Evolutionary conservation across 139 green algal species (phyloP).

Genomic region (Chlamydomonas sphaeroides): DNA sequence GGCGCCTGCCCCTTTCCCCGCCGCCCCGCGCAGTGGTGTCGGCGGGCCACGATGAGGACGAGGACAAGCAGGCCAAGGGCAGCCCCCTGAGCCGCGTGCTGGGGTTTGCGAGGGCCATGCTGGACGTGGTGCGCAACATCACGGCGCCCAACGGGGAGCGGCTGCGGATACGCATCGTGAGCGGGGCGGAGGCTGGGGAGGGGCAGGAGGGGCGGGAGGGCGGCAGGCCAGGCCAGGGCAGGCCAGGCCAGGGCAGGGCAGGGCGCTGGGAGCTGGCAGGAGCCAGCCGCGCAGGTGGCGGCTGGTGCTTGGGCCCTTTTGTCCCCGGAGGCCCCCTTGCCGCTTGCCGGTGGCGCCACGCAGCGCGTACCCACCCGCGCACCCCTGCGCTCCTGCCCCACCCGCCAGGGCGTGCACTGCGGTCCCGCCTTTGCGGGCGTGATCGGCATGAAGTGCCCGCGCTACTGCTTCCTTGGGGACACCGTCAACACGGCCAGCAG

Average conservation of each 20-base stretch:
- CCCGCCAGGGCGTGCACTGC: conserved; percentile 57
- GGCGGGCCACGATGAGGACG: conserved; percentile 55
- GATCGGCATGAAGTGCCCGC: conserved; percentile 65
- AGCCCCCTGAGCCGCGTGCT: conserved; percentile 53
- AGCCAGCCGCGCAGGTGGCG: no score
- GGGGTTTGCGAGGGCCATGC: conserved; percentile 60
- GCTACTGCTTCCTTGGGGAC: conserved; percentile 65
- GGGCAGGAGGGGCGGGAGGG: not conserved
- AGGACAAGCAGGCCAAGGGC: conserved; percentile 41
- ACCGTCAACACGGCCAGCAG: conserved; percentile 61
- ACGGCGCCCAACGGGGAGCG: conserved; percentile 49
- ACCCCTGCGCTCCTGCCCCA: no score
- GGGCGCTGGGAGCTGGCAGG: no score
- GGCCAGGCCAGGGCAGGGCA: no score
- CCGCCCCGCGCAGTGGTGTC: conserved; percentile 49
- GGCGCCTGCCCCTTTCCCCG: not conserved
- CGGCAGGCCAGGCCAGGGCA: no score
- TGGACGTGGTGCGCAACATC: conserved; percentile 56
- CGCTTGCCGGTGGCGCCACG: no score
- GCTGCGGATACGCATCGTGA: conserved; percentile 55
- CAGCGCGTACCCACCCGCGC: no score
- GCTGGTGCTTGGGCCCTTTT: no score
- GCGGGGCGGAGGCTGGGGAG: not conserved
- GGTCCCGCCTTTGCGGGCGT: conserved; percentile 62
- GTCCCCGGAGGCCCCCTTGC: no score